Evolutionary conservation across 768 basidiomycete species (phyloP).

Genomic region (Lactarius trivialis): DNA sequence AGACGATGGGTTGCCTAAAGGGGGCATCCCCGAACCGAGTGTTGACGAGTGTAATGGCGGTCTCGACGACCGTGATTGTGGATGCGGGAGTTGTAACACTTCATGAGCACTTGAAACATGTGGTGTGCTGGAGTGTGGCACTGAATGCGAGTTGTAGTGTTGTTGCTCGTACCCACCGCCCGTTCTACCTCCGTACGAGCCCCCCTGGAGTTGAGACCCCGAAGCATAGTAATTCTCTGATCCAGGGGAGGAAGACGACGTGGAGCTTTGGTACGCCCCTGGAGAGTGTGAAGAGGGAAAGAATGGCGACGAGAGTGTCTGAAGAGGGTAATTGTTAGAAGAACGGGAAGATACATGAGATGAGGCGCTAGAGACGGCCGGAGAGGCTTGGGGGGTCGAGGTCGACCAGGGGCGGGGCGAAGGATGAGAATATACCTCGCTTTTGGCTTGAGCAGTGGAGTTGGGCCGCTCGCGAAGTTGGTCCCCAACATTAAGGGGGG

Average conservation of each 20-base stretch:
- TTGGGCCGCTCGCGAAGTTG: conserved; percentile 15
- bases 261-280: conserved; percentile 15
- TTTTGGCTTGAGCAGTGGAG: conserved; percentile 7
- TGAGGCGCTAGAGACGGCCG: conserved; percentile 15
- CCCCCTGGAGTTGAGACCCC: conserved; percentile 13
- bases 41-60: conserved; percentile 11
- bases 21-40: conserved; percentile 10
- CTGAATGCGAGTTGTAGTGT: conserved; percentile 15
- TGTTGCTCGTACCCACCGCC: conserved; percentile 18
- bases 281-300: conserved; percentile 22
- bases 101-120: conserved; percentile 10
- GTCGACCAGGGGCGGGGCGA: conserved; percentile 22
- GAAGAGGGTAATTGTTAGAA: conserved; percentile 18
- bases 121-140: conserved; percentile 4
- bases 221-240: conserved; percentile 21
- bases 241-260: conserved; percentile 16
- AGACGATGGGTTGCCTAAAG: conserved; percentile 2
- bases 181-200: conserved; percentile 12
- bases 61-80: conserved; percentile 12
- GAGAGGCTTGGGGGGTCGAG: conserved; percentile 12
- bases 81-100: conserved; percentile 11
- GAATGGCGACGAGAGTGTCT: conserved; percentile 21
- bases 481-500: conserved; percentile 14
- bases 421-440: conserved; percentile 18
- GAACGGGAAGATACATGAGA: conserved; percentile 12